phyloP scores from a whole-genome alignment of 2,329 filamentous ascomycete species.

The Zarea fungicola region DNA sequence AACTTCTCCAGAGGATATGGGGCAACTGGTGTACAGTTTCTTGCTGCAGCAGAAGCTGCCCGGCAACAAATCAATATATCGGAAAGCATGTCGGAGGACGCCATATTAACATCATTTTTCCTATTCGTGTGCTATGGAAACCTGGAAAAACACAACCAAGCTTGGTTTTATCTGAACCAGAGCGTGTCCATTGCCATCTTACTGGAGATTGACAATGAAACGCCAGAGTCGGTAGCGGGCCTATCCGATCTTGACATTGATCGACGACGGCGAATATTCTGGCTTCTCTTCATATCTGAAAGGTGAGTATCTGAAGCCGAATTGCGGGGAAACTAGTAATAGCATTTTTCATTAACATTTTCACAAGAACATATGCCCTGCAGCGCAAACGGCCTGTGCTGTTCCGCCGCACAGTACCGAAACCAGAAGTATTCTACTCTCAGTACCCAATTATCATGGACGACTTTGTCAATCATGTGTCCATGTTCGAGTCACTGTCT shows the following conservation, averaged over 20 bases:
- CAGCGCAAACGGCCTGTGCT: constrained; percentile 26
- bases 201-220: constrained; percentile 23
- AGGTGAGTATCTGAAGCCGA: constrained; percentile 16
- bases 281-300: constrained; percentile 31
- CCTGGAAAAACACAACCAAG: constrained; percentile 22
- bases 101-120: constrained; percentile 26
- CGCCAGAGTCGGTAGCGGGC: constrained; percentile 14
- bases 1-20: constrained; percentile 12
- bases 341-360: neutral
- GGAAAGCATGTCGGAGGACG: constrained; percentile 24
- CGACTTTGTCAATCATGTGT: constrained; percentile 29
- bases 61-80: constrained; percentile 24
- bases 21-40: constrained; percentile 22
- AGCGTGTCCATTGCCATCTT: constrained; percentile 25
- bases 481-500: constrained; percentile 26
- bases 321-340: neutral
- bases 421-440: constrained; percentile 26
- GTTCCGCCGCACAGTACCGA: constrained; percentile 24
- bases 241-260: constrained; percentile 21
- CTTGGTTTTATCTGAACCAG: constrained; percentile 30
- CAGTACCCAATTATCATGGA: constrained; percentile 29
- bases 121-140: constrained; percentile 28
- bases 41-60: constrained; percentile 22
- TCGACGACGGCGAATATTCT: constrained; percentile 26
- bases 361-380: constrained; percentile 25